Base-by-base conservation (phyloP, 495 filamentous ascomycete genomes). In the Tuber microsphaerosporum region DNA sequence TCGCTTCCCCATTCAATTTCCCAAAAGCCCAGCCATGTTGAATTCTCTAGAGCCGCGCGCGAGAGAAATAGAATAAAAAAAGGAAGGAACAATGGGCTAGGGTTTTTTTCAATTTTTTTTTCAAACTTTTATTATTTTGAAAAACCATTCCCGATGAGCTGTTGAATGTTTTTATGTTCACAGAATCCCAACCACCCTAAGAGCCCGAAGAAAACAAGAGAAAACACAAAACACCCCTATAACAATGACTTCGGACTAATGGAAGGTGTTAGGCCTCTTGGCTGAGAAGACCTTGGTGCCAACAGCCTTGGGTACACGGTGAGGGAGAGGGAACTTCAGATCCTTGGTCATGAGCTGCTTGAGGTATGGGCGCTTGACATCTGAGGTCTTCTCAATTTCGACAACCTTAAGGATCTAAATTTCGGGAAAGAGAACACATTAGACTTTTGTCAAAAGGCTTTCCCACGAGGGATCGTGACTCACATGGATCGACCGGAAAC, bases 401-500 rank as follows among this genome's bases (percentile, higher is more conserved):
- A 97, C 93, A 82, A 98, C 95, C 87, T 94, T 94, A 82, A 99
- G 93, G 86, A 99, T 97, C 94, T 98, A 82, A 79, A 79, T 39
- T 26, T 51, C 9, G 26, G 20, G 42, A 80, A 76, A 39, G 68
- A 70, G n/a, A 34, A 71, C 80, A 45, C 26, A 34, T 65, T 34
- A 65, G 26, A 65, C 14, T 17, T 41, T 20, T 17, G 22, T 37
- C 10, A 41, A 42, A 19, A 71, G n/a, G 26, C 26, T 71, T 10
- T 45, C 39, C 2, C 39, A n/a, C 3, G 16, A n/a, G 19, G 70
- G 20, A 22, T 16, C 10, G 9, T 39, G 80, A 87, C 94, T 73
- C 92, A 97, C 94, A 90, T 97, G 93, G 85, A 99, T 92, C 74
- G 93, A 97, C 86, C 96, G 90, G 89, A 98, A 99, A 81, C 95